Base-by-base conservation (phyloP, 2,329 filamentous ascomycete genomes). In the Curvularia sp. region DNA sequence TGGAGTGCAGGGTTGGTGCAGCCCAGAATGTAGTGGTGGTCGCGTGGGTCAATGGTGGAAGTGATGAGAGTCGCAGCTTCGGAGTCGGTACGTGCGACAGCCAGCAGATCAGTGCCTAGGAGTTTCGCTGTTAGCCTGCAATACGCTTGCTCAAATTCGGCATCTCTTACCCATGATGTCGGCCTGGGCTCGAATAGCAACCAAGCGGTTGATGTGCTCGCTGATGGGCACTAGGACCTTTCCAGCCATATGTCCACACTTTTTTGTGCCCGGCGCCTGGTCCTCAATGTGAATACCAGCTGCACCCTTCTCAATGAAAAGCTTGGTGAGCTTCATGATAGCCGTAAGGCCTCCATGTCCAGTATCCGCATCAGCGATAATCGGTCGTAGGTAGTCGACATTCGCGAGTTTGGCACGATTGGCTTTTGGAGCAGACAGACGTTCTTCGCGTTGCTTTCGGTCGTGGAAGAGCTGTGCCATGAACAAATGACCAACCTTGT, bases 391-490 rank as follows among this genome's bases (percentile, higher is more conserved):
- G 81, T 95, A 99, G 82, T 99, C 95, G 72, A 93, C 83, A 78
- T 96, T 95, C 61, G 89, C 82, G 50, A 95, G 81, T 62, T 88
- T 89, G 67, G 82, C 80, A 56, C 95, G 91, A 74, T 93, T 84
- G 24, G 85, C 82, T 75, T 90, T 90, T 28, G 93, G 87, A 7
- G 85, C 88, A 64, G 87, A 90, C 52, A 98, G 82, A 59, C 95
- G 92, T 80, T 98, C 95, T 79, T 98, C 93, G 66, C 95, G 90
- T 82, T 99, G 95, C 82, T 99, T 99, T 75, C 95, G 91, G 85
- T 99, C 95, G 82, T 99, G 95, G 89, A 99, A 99, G 57, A 98
- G 88, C 81, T 99, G 95, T 13, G 95, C 94, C 88, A 96, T 93
- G 87, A 96, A 99, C 52, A 99, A 87, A 77, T 99, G 95, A 75